A percentile compares a stretch with the other conserved stretches of the same genome.
These are phyloP conservation scores for Gossypium gossypioides DNA, from an alignment of 441 rosid species.

Conservation along the genomic window DNA sequence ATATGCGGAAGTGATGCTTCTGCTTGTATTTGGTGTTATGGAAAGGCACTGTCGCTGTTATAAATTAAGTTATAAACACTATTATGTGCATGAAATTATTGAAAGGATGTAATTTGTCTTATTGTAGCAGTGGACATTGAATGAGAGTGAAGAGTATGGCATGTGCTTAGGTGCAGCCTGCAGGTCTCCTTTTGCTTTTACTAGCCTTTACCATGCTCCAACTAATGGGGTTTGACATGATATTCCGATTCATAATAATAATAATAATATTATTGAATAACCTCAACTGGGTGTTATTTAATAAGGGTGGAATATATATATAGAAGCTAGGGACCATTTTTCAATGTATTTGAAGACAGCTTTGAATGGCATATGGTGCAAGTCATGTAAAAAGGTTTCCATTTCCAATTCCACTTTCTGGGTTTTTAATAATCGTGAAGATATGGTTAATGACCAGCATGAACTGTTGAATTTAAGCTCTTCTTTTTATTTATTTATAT, in stretches of 20 bases:
- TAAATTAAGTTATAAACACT: neutral
- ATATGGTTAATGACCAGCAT: neutral
- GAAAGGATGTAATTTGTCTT: neutral
- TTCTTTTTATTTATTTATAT: neutral
- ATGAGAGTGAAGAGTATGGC: constrained; percentile 2
- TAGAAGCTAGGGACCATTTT: neutral
- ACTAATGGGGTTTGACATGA: neutral
- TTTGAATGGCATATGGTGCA: neutral
- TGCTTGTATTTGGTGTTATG: too few relatives aligned
- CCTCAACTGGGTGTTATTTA: neutral
- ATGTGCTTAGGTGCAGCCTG: neutral
- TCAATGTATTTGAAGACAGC: neutral
- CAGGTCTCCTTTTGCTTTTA: neutral
- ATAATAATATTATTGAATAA: neutral
- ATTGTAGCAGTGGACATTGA: constrained; percentile 1
- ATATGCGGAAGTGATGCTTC: too few relatives aligned
- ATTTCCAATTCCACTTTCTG: neutral
- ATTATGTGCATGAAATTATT: neutral
- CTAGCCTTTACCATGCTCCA: neutral
- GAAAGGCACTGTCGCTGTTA: too few relatives aligned
- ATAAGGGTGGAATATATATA: neutral
- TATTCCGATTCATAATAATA: too few relatives aligned
- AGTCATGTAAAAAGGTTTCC: neutral
- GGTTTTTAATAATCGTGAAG: neutral
- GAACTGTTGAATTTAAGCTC: neutral